A percentile compares a stretch with the other conserved stretches of the same genome.
Conservation (phyloP, 2,329 filamentous ascomycete genomes). For the Fusarium sp. region DNA sequence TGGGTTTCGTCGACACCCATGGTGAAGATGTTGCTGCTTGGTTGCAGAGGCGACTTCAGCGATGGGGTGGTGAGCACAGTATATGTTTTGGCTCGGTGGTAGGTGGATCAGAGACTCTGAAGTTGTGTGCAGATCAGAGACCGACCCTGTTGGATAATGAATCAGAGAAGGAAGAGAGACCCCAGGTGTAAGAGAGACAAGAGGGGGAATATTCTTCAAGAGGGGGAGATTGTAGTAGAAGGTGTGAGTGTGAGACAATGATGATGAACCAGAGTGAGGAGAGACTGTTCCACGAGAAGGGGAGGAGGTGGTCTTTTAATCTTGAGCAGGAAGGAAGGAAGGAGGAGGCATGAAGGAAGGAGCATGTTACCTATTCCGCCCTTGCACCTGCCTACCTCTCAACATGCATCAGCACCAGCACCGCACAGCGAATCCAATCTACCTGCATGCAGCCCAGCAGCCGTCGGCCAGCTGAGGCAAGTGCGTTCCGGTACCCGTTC, state of each 20-base stretch:
- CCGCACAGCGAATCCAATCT: background rate
- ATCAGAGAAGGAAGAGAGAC: background rate
- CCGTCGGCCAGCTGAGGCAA: background rate
- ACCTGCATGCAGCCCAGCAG: background rate
- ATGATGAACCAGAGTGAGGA: slow-evolving; percentile 34
- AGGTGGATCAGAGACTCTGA: background rate
- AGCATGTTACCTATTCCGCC: background rate
- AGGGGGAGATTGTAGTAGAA: slow-evolving; percentile 6
- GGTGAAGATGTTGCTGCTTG: background rate
- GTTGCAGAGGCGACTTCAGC: background rate
- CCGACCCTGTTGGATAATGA: background rate
- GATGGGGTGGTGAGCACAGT: background rate
- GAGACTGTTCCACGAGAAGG: slow-evolving; percentile 38
- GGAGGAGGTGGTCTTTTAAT: slow-evolving; percentile 42
- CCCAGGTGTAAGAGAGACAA: background rate
- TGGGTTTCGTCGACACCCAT: slow-evolving; percentile 45
- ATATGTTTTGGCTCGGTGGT: background rate
- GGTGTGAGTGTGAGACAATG: slow-evolving; percentile 32
- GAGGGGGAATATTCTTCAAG: background rate
- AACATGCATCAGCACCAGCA: background rate
- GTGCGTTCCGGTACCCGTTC: background rate
- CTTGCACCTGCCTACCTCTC: background rate
- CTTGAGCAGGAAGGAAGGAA: slow-evolving; percentile 27
- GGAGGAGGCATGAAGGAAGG: background rate
- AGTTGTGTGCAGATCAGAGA: background rate